phyloP scores from a whole-genome alignment of 352 stramenopile genomes.

The Globisporangium apiculatum region DNA sequence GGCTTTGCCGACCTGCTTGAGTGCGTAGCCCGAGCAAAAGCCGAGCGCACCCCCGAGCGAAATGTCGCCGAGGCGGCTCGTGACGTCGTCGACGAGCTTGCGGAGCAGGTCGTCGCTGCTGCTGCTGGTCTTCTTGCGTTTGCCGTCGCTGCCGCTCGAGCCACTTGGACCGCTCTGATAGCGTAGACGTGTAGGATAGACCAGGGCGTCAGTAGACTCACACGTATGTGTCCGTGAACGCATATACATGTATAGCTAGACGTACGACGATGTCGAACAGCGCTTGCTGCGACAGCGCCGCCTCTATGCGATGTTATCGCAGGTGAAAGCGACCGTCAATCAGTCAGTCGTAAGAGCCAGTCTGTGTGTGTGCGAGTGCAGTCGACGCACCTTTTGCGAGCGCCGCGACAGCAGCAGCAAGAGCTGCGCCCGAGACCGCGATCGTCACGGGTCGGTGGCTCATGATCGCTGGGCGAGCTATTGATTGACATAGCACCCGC shows the following conservation, averaged over 20 bases:
- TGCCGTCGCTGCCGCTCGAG: constrained; percentile 16
- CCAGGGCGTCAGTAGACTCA: no score
- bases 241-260: background rate
- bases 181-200: background rate
- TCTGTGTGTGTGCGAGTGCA: background rate
- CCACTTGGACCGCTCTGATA: constrained; percentile 20
- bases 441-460: constrained; percentile 6
- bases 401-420: constrained; percentile 37
- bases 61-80: constrained; percentile 58
- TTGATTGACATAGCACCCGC: background rate
- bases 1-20: constrained; percentile 79
- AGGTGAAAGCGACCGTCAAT: background rate
- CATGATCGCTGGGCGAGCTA: constrained; percentile 13
- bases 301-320: constrained; percentile 9
- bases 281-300: constrained; percentile 41
- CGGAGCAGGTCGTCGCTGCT: constrained; percentile 39
- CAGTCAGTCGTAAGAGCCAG: background rate
- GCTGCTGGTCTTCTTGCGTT: constrained; percentile 18
- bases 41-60: constrained; percentile 60
- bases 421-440: constrained; percentile 36
- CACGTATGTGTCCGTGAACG: background rate
- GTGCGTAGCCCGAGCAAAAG: constrained; percentile 81
- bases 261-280: constrained; percentile 28
- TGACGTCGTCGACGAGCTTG: constrained; percentile 55
- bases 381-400: constrained; percentile 25